These are phyloP conservation scores for Solanum aculeatissimum DNA, from an alignment of 305 asterid genomes.

Conservation along the genomic window DNA sequence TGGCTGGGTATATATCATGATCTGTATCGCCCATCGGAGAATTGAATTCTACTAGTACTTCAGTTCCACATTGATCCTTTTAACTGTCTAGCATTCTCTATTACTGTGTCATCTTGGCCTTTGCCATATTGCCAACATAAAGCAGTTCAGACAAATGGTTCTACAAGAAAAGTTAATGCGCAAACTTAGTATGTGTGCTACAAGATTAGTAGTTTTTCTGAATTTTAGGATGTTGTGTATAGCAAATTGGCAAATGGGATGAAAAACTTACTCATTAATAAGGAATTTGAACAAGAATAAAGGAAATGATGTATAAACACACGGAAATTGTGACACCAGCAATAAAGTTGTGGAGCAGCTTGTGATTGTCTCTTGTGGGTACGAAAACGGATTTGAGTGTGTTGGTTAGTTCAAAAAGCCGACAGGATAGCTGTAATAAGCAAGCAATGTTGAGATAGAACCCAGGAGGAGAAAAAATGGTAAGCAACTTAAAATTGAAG, in stretches of 20 bases:
- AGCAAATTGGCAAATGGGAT: not conserved
- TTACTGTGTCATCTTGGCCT: not conserved
- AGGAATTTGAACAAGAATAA: slow-evolving; percentile 64
- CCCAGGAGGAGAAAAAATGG: not conserved
- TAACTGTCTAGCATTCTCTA: not conserved
- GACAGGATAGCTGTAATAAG: slow-evolving; percentile 52
- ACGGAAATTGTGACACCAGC: slow-evolving; percentile 61
- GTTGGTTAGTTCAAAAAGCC: slow-evolving; percentile 87
- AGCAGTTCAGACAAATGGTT: not conserved
- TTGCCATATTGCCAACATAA: not conserved
- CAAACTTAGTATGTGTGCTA: not conserved
- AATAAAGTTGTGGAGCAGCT: slow-evolving; percentile 50
- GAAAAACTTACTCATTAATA: slow-evolving; percentile 38
- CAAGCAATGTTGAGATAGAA: not conserved
- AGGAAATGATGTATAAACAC: slow-evolving; percentile 50
- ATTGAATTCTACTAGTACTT: not conserved
- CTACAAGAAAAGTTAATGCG: not conserved
- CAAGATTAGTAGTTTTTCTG: not conserved
- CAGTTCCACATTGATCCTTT: not conserved
- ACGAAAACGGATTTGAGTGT: slow-evolving; percentile 69
- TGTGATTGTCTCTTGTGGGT: slow-evolving; percentile 64
- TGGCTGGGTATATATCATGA: not conserved
- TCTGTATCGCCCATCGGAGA: not conserved
- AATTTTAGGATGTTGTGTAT: not conserved
- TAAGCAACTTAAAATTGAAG: not conserved